Percentiles rank a stretch among this genome's conserved stretches.
These are phyloP conservation scores for Syzygium jambos DNA, from an alignment of 345 rosid genomes.

Conservation along the genomic window DNA sequence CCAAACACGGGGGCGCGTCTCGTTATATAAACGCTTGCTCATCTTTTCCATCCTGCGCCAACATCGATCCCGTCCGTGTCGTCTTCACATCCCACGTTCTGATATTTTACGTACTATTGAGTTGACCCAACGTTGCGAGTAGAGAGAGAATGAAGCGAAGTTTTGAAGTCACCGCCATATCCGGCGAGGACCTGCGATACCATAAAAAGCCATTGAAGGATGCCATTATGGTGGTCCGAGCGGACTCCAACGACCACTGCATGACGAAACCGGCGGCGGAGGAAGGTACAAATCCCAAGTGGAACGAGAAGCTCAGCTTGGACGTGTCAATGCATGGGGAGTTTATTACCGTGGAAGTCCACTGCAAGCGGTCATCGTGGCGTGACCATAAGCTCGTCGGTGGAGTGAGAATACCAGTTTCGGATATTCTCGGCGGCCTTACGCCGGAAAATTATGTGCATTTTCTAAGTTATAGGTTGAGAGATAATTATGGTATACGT, in stretches of 20 bases:
- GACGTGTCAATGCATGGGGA: conserved; percentile 19
- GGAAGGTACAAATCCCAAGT: conserved; percentile 42
- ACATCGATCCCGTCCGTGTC: not conserved
- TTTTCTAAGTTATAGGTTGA: conserved; percentile 63
- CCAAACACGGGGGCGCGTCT: too few relatives aligned
- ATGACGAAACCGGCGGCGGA: conserved; percentile 11
- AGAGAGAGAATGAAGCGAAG: not conserved
- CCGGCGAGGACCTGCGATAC: conserved; percentile 45
- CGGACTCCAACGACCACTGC: conserved; percentile 2
- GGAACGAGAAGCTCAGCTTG: conserved; percentile 39
- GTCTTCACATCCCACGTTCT: not conserved
- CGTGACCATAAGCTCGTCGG: conserved; percentile 29
- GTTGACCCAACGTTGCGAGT: not conserved
- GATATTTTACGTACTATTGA: not conserved
- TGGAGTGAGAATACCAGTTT: conserved; percentile 30
- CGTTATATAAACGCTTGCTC: not conserved
- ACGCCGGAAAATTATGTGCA: conserved; percentile 41
- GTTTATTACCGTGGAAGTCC: conserved; percentile 33
- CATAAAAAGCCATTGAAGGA: conserved; percentile 31
- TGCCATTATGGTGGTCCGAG: conserved; percentile 22
- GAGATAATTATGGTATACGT: conserved; percentile 29
- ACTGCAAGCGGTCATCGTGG: conserved; percentile 12
- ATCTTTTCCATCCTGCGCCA: not conserved
- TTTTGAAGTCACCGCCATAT: conserved; percentile 25
- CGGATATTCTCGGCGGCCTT: conserved; percentile 49